phyloP scores from a whole-genome alignment of 2,329 filamentous ascomycete genomes.

The Emmonsiellopsis sp. region DNA sequence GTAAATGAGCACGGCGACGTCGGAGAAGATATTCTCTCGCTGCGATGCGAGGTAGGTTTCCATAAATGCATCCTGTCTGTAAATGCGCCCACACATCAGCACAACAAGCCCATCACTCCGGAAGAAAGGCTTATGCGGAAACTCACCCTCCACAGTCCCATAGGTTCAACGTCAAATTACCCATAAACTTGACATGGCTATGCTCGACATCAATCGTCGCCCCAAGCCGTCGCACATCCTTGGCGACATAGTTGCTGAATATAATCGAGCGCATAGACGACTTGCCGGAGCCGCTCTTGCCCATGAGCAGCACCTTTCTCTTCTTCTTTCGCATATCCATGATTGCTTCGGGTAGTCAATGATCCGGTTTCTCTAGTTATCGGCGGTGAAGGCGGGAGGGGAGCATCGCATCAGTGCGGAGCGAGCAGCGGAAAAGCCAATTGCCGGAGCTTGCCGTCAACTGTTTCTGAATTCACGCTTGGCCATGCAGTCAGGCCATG shows the following conservation, averaged over 20 bases:
- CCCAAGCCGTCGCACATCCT: constrained; percentile 83
- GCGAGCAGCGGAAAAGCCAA: background rate
- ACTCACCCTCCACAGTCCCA: constrained; percentile 91
- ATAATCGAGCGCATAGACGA: constrained; percentile 98
- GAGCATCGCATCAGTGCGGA: background rate
- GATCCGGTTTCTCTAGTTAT: background rate
- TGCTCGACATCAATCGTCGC: constrained; percentile 98
- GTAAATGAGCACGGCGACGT: constrained; percentile 95
- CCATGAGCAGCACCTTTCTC: constrained; percentile 83
- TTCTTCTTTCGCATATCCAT: constrained; percentile 54
- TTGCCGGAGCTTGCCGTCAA: background rate
- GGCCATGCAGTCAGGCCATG: background rate
- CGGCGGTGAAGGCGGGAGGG: background rate
- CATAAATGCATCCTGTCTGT: constrained; percentile 92
- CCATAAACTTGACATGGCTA: constrained; percentile 97
- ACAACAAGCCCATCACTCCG: background rate
- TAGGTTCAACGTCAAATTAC: constrained; percentile 90
- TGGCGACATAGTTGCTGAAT: constrained; percentile 97
- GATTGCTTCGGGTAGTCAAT: constrained; percentile 8
- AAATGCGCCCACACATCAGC: background rate
- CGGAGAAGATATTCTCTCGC: constrained; percentile 90
- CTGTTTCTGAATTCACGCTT: background rate
- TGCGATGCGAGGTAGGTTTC: constrained; percentile 96
- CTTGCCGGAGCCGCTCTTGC: constrained; percentile 94
- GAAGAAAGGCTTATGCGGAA: constrained; percentile 2